Conservation (phyloP, 2,329 filamentous ascomycete genomes). For the Calonectria pauciramosa region DNA sequence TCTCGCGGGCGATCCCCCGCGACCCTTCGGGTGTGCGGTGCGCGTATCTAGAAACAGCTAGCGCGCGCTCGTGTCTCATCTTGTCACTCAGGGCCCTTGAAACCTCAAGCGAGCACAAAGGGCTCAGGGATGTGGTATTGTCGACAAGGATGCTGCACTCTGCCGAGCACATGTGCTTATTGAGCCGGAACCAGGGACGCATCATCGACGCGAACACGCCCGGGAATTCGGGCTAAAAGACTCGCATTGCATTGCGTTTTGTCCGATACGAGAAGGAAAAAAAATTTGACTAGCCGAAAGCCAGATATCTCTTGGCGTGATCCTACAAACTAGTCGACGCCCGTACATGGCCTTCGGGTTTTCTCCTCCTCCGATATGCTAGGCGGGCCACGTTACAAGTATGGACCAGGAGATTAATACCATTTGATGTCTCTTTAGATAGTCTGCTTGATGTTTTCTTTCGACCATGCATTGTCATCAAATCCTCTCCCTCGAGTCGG, state of each 20-base stretch:
- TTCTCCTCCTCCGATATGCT: background rate
- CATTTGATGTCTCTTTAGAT: slow-evolving; percentile 10
- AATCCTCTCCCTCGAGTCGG: background rate
- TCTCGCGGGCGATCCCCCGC: background rate
- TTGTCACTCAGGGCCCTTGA: background rate
- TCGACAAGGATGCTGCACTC: background rate
- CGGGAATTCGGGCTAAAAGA: background rate
- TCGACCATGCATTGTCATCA: background rate
- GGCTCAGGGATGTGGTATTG: background rate
- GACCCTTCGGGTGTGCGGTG: background rate
- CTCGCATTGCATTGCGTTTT: background rate
- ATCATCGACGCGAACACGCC: background rate
- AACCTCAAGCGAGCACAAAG: background rate
- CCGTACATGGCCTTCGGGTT: background rate
- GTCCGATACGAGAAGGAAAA: background rate
- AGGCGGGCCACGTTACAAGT: slow-evolving; percentile 11
- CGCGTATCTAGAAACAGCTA: background rate
- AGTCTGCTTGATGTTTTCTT: background rate
- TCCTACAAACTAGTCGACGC: background rate
- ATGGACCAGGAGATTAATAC: slow-evolving; percentile 19
- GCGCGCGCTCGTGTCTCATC: background rate
- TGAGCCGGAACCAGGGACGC: background rate
- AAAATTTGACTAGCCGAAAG: background rate
- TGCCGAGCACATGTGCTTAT: background rate
- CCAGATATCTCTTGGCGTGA: slow-evolving; percentile 8